phyloP scores from a whole-genome alignment of 495 filamentous ascomycete genomes.

The Penicillium roqueforti region DNA sequence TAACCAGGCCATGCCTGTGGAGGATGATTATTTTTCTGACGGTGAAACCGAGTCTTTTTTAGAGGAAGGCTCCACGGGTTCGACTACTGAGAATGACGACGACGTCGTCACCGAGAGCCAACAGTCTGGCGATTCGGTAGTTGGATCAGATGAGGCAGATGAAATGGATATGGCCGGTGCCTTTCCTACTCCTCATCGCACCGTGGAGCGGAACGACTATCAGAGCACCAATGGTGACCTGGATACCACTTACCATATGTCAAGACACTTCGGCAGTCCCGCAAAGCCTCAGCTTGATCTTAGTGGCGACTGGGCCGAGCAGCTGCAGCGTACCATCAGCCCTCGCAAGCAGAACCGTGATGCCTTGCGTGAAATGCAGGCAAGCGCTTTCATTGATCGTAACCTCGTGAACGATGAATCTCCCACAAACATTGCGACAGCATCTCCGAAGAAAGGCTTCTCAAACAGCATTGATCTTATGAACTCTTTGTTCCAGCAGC shows the following conservation, averaged over 20 bases:
- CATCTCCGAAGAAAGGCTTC: slow-evolving; percentile 55
- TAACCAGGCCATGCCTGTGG: slow-evolving; percentile 50
- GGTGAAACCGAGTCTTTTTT: slow-evolving; percentile 72
- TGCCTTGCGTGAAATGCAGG: slow-evolving; percentile 57
- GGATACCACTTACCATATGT: slow-evolving; percentile 38
- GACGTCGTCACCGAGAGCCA: slow-evolving; percentile 56
- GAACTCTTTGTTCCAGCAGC: slow-evolving; percentile 74
- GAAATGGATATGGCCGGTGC: slow-evolving; percentile 76
- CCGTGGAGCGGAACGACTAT: slow-evolving; percentile 58
- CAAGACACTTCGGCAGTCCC: slow-evolving; percentile 52
- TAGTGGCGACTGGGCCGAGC: slow-evolving; percentile 78
- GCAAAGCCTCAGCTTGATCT: slow-evolving; percentile 54
- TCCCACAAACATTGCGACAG: slow-evolving; percentile 27
- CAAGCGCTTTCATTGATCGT: slow-evolving; percentile 45
- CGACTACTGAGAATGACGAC: slow-evolving; percentile 61
- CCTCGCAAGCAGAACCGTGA: slow-evolving; percentile 81
- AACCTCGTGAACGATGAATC: slow-evolving; percentile 31
- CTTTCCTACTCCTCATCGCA: slow-evolving; percentile 59
- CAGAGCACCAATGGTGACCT: slow-evolving; percentile 42
- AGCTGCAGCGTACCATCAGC: slow-evolving; percentile 86
- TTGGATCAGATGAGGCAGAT: slow-evolving; percentile 66
- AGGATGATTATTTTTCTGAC: slow-evolving; percentile 39
- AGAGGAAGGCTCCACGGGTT: slow-evolving; percentile 82
- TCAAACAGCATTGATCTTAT: slow-evolving; percentile 82
- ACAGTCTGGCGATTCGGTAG: slow-evolving; percentile 59